Conservation (phyloP, 768 basidiomycete genomes). For the Mycena leptocephala region DNA sequence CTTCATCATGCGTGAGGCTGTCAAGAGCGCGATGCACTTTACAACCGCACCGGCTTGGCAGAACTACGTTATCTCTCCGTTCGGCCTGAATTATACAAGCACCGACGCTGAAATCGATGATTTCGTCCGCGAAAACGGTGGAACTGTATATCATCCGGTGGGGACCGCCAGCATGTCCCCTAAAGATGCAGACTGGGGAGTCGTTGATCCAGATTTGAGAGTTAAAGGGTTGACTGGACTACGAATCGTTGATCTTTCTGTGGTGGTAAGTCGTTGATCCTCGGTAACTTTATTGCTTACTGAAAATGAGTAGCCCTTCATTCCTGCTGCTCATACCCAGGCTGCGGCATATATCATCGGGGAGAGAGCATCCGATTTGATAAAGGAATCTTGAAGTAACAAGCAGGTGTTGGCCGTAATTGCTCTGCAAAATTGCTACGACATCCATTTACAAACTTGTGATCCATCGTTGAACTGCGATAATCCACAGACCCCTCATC, state of each 20-base stretch:
- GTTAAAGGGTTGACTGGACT: conserved; percentile 55
- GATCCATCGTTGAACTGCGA: too few species aligned
- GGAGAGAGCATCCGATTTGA: conserved; percentile 44
- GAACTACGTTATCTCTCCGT: too few species aligned
- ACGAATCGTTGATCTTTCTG: conserved; percentile 56
- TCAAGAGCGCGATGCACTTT: conserved; percentile 39
- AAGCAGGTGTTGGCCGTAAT: too few species aligned
- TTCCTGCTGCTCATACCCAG: conserved; percentile 44
- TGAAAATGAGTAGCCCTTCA: conserved; percentile 39
- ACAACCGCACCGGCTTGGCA: conserved; percentile 38
- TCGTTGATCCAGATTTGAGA: conserved; percentile 50
- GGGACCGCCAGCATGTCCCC: conserved; percentile 51
- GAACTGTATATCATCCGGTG: background rate
- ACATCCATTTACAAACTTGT: too few species aligned
- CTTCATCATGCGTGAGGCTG: conserved; percentile 38
- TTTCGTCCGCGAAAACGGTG: conserved; percentile 24
- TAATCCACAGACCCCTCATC: too few species aligned
- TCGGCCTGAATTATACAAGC: background rate
- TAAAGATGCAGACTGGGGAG: conserved; percentile 42
- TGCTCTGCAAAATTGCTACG: too few species aligned
- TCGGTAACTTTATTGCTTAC: background rate
- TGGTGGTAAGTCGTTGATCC: conserved; percentile 40
- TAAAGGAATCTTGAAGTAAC: conserved; percentile 39
- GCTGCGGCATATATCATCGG: conserved; percentile 42
- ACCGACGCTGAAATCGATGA: conserved; percentile 39